Base-by-base conservation (phyloP, 2,329 filamentous ascomycete genomes). In the Clonostachys byssicola region DNA sequence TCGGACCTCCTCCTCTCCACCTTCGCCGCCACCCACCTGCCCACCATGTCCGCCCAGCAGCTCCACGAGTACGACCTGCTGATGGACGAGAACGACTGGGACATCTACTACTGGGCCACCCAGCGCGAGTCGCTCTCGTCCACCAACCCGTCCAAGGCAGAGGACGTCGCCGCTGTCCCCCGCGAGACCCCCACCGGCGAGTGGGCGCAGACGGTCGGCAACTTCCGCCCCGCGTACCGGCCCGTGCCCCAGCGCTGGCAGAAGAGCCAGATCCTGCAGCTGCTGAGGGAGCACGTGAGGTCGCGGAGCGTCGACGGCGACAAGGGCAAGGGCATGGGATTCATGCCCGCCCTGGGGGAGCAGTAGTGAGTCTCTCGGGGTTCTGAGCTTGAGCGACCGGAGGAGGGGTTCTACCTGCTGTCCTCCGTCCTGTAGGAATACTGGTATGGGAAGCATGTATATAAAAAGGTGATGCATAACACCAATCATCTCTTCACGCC, bases 81-180 rank as follows among this genome's bases (percentile, higher is more conserved):
- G 74, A 83, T 99, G 48, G 94, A 99, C 68, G 94, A 99, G 72
- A 99, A 99, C 69, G 94, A 99, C 73, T 99, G 94, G 94, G 94
- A 99, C 66, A 96, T 99, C 52, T 99, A 99, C 77, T 99, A 99
- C 78, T 99, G 94, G 94, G 90, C 89, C 5, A 99, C 94, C 14
- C 94, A 99, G 68, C 84, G 90, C 57, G 65, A 67, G 53, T 56
- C 81, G 34, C 66, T 74, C 46, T 74, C 81, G 48, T 54, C 64
- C 46, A 65, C 71, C 53, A 45, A 48, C 30, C 47, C 48, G n/a
- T 74, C 81, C 48, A 53, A 63, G 45, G 64, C 71, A 54, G 52
- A 54, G 18, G 60, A 65, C 44, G 57, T 60, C 57, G 49, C 47
- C 47, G 52, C 48, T n/a, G n/a, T n/a, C 47, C 63, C 59, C 44